A percentile compares a stretch with the other conserved stretches of the same genome.
These are phyloP conservation scores for Acer negundo DNA, from an alignment of 345 rosid species.

Conservation along the genomic window DNA sequence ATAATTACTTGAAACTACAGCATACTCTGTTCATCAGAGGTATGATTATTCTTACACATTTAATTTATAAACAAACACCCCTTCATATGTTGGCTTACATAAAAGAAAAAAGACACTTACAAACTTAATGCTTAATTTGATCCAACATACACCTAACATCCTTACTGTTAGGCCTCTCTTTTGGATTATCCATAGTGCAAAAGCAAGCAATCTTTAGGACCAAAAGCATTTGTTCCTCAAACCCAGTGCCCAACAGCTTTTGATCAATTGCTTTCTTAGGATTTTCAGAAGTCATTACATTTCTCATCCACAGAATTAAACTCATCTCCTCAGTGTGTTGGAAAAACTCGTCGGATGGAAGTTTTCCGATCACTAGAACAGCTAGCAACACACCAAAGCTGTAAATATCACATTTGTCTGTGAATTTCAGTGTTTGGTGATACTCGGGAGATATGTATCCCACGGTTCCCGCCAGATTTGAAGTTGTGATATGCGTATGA, in stretches of 20 bases:
- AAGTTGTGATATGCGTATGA: conserved; percentile 59
- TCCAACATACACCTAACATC: conserved; percentile 73
- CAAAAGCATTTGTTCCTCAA: conserved; percentile 76
- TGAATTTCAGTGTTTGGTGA: conserved; percentile 82
- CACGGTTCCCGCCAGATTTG: conserved; percentile 77
- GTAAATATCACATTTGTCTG: conserved; percentile 83
- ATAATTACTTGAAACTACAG: neutral
- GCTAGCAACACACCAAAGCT: conserved; percentile 86
- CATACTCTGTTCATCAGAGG: conserved; percentile 8
- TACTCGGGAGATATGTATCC: conserved; percentile 94
- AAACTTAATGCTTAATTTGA: conserved; percentile 48
- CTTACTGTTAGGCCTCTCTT: conserved; percentile 86
- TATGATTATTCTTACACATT: conserved; percentile 1
- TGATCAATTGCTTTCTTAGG: conserved; percentile 68
- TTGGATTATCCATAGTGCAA: conserved; percentile 77
- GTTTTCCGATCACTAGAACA: conserved; percentile 74
- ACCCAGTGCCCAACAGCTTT: conserved; percentile 55
- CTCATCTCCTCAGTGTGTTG: conserved; percentile 72
- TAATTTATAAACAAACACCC: neutral
- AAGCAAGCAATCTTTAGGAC: conserved; percentile 83
- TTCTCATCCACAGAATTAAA: conserved; percentile 79
- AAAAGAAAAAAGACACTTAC: neutral
- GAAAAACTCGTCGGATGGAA: conserved; percentile 85
- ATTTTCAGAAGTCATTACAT: conserved; percentile 58
- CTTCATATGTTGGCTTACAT: neutral